Percentiles rank a stretch among this genome's conserved stretches.
Evolutionary conservation across 352 stramenopile genomes (phyloP).

Genomic region (Globisporangium paddicum): DNA sequence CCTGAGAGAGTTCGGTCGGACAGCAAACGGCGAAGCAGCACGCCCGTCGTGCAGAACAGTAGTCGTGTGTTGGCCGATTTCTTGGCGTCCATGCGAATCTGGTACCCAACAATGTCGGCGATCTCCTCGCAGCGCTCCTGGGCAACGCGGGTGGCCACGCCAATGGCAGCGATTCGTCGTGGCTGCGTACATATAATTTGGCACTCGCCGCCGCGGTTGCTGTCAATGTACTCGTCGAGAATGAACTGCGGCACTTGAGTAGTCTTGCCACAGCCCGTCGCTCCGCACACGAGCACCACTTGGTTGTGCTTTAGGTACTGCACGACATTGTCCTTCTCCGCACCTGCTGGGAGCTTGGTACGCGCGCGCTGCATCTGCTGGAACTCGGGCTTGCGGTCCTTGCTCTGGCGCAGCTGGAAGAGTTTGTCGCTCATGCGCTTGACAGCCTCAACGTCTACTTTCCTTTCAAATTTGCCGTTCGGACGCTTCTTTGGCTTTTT

Average conservation of each 20-base stretch:
- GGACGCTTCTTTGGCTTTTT: conserved; percentile 19
- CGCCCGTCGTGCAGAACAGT: conserved; percentile 95
- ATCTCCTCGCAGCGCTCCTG: conserved; percentile 91
- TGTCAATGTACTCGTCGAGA: conserved; percentile 90
- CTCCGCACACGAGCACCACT: conserved; percentile 94
- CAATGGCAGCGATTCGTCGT: conserved; percentile 94
- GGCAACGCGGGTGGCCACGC: conserved; percentile 93
- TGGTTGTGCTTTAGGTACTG: conserved; percentile 59
- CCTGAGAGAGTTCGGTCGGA: conserved; percentile 82
- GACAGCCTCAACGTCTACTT: conserved; percentile 32
- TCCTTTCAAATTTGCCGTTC: conserved; percentile 6
- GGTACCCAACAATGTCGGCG: conserved; percentile 90
- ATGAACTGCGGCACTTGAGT: conserved; percentile 98
- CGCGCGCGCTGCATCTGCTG: conserved; percentile 55
- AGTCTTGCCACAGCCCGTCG: conserved; percentile 94
- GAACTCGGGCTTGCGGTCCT: conserved; percentile 38
- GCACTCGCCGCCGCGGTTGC: conserved; percentile 80
- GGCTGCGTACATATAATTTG: conserved; percentile 97
- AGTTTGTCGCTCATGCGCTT: conserved; percentile 42
- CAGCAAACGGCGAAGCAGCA: conserved; percentile 92
- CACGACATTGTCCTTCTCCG: conserved; percentile 55
- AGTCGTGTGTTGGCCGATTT: conserved; percentile 86
- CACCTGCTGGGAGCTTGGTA: conserved; percentile 50
- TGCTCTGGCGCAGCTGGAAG: conserved; percentile 32
- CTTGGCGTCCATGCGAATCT: conserved; percentile 94